These are phyloP conservation scores for Leavenworthia alabamica DNA, from an alignment of 345 rosid species.

Conservation along the genomic window DNA sequence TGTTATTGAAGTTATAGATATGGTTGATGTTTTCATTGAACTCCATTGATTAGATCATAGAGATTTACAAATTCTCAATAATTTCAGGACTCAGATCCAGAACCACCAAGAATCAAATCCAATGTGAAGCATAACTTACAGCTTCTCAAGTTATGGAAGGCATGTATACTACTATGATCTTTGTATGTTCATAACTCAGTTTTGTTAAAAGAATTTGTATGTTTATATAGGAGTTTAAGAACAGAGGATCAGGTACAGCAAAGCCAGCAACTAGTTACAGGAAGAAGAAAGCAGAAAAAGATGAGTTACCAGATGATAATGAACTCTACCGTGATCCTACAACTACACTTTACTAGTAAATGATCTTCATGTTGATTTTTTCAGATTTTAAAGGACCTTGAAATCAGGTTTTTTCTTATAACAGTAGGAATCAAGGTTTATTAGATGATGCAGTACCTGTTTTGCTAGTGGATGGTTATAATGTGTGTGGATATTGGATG, in stretches of 20 bases:
- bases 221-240: constrained; percentile 52
- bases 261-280: constrained; percentile 91
- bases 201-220: background rate
- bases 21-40: background rate
- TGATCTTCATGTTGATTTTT: constrained; percentile 4
- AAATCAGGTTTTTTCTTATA: constrained; percentile 38
- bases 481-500: constrained; percentile 89
- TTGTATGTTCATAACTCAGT: background rate
- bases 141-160: constrained; percentile 79
- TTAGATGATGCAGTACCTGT: constrained; percentile 64
- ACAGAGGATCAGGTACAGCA: constrained; percentile 47
- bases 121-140: constrained; percentile 88
- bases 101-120: constrained; percentile 80
- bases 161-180: background rate
- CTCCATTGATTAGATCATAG: background rate
- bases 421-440: constrained; percentile 71
- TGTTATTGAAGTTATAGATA: background rate
- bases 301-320: constrained; percentile 54
- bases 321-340: constrained; percentile 72
- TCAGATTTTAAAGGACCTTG: constrained; percentile 23
- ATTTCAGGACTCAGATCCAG: constrained; percentile 51
- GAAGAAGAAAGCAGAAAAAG: constrained; percentile 64
- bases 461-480: constrained; percentile 94
- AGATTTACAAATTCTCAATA: background rate
- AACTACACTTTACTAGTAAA: constrained; percentile 73